Evolutionary conservation across 140 eudicot genomes (phyloP), one percentile per base, ranked within the genome.

Genomic region (Bidens hawaiensis): DNA sequence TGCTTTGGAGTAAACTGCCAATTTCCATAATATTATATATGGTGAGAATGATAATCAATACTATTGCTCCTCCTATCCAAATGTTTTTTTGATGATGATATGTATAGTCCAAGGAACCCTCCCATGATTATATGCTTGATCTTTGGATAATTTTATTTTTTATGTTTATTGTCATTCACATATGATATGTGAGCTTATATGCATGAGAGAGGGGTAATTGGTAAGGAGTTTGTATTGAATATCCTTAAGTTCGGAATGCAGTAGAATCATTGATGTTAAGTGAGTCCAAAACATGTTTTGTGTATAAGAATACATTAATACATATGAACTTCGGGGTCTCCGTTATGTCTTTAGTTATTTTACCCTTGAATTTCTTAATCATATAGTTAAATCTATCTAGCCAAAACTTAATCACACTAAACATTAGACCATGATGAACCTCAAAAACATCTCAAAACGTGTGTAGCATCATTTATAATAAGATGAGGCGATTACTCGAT

Each of bases 41-140:
- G 19, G 85, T 75, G 61, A 86, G 67, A 14, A 80, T 18, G 50
- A 86, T 83, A 4, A 86, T 59, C 21, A 83, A 56, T 9, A 67
- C 40, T 59, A 86, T 70, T 17, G 83, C 85, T 25, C 83, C 90
- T 5, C 75, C 68, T 18, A 83, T 64, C 72, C 72, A 64, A 22
- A 68, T 73, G 73, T 52, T 72, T 66, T n/a, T 67, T 68, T 62
- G 62, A 58, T 25, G 59, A 68, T n/a, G n/a, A n/a, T n/a, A n/a
- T n/a, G n/a, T n/a, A n/a, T n/a, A n/a, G n/a, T 77, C 71, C 62
- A 65, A 72, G 18, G 59, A 67, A 56, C 64, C 76, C 56, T 19
- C 54, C 81, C 95, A 86, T 86, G 68, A 45, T 79, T 53, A 26
- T 49, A n/a, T n/a, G 49, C 33, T 31, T 33, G 38, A 46, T 30